Percentiles rank a stretch among this genome's conserved stretches.
phyloP scores from a whole-genome alignment of 2,329 filamentous ascomycete genomes.

The Boeremia lycopersici region DNA sequence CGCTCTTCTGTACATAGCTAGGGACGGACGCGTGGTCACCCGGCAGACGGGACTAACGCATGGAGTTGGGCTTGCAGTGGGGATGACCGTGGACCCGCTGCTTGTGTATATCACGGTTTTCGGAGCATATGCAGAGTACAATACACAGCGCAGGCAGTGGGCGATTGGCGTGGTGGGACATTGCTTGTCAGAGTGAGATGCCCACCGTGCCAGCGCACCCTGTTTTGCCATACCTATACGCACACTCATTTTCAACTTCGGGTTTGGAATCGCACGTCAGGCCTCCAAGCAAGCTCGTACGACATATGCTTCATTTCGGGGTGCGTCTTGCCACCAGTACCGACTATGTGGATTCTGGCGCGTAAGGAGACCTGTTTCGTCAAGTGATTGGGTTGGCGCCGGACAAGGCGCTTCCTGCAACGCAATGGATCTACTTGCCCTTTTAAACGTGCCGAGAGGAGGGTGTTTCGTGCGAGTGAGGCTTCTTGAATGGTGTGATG shows the following conservation, averaged over 20 bases:
- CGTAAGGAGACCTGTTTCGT: neutral
- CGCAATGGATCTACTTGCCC: slow-evolving; percentile 3
- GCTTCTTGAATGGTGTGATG: slow-evolving; percentile 10
- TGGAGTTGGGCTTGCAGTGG: slow-evolving; percentile 18
- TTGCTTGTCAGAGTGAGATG: slow-evolving; percentile 1
- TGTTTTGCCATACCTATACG: slow-evolving; percentile 3
- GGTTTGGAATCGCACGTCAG: neutral
- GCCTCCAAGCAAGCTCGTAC: neutral
- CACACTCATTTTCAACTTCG: neutral
- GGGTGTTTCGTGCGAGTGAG: slow-evolving; percentile 7
- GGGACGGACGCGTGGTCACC: slow-evolving; percentile 15
- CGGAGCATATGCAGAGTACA: slow-evolving; percentile 8
- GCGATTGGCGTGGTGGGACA: neutral
- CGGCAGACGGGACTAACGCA: slow-evolving; percentile 1
- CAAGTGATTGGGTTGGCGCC: slow-evolving; percentile 15
- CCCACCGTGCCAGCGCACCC: slow-evolving; percentile 10
- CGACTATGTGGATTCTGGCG: slow-evolving; percentile 9
- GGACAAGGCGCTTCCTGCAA: slow-evolving; percentile 6
- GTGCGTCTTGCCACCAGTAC: slow-evolving; percentile 3
- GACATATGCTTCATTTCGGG: slow-evolving; percentile 5
- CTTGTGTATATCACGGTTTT: slow-evolving; percentile 19
- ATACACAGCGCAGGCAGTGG: slow-evolving; percentile 6
- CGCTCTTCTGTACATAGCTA: slow-evolving; percentile 12
- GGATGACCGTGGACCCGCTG: slow-evolving; percentile 10
- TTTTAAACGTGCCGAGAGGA: slow-evolving; percentile 3